Percentiles rank a stretch among this genome's conserved stretches.
These are phyloP conservation scores for Porodaedalea pini DNA, from an alignment of 1,284 basidiomycete species.

Conservation along the genomic window DNA sequence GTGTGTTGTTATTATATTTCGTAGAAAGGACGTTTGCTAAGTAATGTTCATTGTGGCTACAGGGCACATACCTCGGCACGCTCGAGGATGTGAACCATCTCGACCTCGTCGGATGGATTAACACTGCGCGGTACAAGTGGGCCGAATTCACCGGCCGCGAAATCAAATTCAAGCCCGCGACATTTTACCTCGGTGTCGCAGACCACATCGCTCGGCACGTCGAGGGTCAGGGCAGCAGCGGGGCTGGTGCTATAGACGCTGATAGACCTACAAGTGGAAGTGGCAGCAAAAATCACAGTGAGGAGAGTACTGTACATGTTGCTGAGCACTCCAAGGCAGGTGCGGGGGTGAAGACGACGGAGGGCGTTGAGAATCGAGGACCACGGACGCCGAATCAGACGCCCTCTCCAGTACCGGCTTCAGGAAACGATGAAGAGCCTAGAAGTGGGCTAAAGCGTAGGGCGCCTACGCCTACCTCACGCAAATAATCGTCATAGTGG, in stretches of 20 bases:
- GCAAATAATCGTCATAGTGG: too few relatives aligned
- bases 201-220: conserved; percentile 68
- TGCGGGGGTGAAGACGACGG: conserved; percentile 15
- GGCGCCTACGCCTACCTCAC: not conserved
- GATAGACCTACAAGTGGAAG: not conserved
- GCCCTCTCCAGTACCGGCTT: not conserved
- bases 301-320: not conserved
- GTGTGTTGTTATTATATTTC: conserved; percentile 33
- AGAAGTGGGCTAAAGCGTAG: not conserved
- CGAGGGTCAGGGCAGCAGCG: conserved; percentile 39
- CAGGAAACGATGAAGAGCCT: not conserved
- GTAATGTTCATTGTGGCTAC: conserved; percentile 1
- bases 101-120: conserved; percentile 85
- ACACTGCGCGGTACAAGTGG: conserved; percentile 80
- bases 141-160: conserved; percentile 84
- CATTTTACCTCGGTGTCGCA: conserved; percentile 82
- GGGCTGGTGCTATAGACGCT: not conserved
- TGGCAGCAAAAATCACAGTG: not conserved
- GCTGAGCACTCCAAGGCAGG: conserved; percentile 13
- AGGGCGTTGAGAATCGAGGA: conserved; percentile 15
- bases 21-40: conserved; percentile 4
- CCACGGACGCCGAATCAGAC: conserved; percentile 2
- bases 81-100: conserved; percentile 89
- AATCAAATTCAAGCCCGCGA: conserved; percentile 84
- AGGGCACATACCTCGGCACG: conserved; percentile 85